Percentiles rank a stretch among this genome's conserved stretches.
These are phyloP conservation scores for Niveomyces coronatus DNA, from an alignment of 2,329 filamentous ascomycete species.

Conservation along the genomic window DNA sequence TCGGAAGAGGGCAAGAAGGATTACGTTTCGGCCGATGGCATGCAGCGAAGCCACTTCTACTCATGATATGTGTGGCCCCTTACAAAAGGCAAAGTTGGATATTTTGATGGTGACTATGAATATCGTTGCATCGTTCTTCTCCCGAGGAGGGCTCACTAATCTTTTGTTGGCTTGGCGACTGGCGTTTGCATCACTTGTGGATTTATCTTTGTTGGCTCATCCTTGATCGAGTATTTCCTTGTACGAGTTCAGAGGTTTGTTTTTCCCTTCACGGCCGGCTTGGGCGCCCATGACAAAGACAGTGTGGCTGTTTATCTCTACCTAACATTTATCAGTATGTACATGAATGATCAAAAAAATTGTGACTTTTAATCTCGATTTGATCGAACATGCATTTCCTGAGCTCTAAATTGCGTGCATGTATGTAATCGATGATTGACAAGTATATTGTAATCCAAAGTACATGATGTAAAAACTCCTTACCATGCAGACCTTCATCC, in stretches of 20 bases:
- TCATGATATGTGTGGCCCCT: slow-evolving; percentile 32
- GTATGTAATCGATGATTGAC: too few relatives aligned
- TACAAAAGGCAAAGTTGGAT: neutral
- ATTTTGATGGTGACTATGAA: neutral
- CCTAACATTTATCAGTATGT: too few relatives aligned
- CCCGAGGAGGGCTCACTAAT: too few relatives aligned
- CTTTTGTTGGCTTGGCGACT: slow-evolving; percentile 2
- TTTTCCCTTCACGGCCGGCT: too few relatives aligned
- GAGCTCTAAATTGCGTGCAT: too few relatives aligned
- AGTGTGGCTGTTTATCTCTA: neutral
- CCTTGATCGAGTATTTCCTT: neutral
- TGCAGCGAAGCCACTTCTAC: slow-evolving; percentile 50
- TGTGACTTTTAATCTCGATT: too few relatives aligned
- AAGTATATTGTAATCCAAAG: too few relatives aligned
- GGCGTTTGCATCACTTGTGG: slow-evolving; percentile 6
- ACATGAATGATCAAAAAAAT: too few relatives aligned
- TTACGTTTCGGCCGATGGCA: slow-evolving; percentile 42
- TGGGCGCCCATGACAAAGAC: neutral
- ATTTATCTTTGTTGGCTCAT: neutral
- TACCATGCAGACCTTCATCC: too few relatives aligned
- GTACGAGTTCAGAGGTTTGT: too few relatives aligned
- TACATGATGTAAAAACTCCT: too few relatives aligned
- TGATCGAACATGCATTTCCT: too few relatives aligned
- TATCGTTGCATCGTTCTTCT: slow-evolving; percentile 1
- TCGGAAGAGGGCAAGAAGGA: slow-evolving; percentile 37